Evolutionary conservation across 257 asterid genomes (phyloP).

Genomic region (Plantago major): DNA sequence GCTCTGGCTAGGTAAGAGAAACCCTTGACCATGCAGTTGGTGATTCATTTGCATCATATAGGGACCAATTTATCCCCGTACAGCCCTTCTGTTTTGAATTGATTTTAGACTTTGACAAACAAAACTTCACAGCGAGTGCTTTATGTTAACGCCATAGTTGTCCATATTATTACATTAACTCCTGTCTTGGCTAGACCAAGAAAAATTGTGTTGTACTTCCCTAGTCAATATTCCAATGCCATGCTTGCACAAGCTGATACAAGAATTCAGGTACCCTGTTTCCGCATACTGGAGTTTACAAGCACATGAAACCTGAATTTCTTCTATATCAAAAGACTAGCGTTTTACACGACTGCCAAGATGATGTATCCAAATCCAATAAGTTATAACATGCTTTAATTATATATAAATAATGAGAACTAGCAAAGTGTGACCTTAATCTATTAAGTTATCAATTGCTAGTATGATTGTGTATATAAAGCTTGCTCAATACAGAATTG

Average conservation of each 20-base stretch:
- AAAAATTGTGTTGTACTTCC: background rate
- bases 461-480: conserved; percentile 2
- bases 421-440: background rate
- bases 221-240: background rate
- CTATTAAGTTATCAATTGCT: background rate
- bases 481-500: background rate
- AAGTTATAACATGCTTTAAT: too few species aligned
- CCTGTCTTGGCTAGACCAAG: too few species aligned
- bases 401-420: background rate
- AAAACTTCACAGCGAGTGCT: too few species aligned
- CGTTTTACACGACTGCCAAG: background rate
- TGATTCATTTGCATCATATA: background rate
- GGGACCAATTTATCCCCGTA: background rate
- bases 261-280: conserved; percentile 2
- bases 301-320: background rate
- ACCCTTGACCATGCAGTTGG: conserved; percentile 2
- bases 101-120: background rate
- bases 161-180: too few species aligned
- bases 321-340: background rate
- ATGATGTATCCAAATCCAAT: too few species aligned
- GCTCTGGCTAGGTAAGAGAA: conserved; percentile 65
- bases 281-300: conserved; percentile 3
- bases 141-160: background rate
- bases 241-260: conserved; percentile 6
- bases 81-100: too few species aligned